phyloP scores from a whole-genome alignment of 257 asterid genomes.

The Fraxinus cuspidata region DNA sequence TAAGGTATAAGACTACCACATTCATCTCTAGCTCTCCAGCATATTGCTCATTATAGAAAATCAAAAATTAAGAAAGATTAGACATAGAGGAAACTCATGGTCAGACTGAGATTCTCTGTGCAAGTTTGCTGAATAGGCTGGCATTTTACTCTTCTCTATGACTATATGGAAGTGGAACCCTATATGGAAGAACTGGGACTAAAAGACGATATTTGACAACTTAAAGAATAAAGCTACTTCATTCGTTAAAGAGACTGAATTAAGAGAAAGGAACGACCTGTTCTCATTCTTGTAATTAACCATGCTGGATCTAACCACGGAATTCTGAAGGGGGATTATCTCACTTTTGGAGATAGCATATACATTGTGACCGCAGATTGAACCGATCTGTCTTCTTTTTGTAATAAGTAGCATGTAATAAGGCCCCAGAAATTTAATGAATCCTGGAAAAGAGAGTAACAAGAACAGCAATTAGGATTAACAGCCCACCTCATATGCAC shows the following conservation, averaged over 20 bases:
- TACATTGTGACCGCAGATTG: constrained; percentile 78
- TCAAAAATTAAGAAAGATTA: neutral
- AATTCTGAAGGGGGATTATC: constrained; percentile 75
- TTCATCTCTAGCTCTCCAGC: constrained; percentile 16
- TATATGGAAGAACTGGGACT: too few species aligned
- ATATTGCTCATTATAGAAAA: neutral
- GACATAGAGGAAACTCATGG: neutral
- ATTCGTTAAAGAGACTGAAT: neutral
- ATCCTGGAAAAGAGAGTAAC: constrained; percentile 56
- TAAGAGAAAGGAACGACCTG: constrained; percentile 55
- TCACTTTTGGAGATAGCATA: constrained; percentile 82
- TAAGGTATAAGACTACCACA: constrained; percentile 7
- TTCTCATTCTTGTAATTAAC: constrained; percentile 65
- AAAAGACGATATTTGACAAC: neutral
- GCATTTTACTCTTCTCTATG: neutral
- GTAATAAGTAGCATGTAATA: constrained; percentile 91
- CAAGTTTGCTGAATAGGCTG: neutral
- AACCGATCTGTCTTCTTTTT: constrained; percentile 87
- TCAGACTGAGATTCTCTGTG: neutral
- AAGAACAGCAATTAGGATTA: constrained; percentile 19
- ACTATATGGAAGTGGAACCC: neutral
- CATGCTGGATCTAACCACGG: constrained; percentile 60
- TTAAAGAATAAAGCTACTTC: neutral
- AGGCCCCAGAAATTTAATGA: constrained; percentile 88
- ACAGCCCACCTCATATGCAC: constrained; percentile 14